Conservation (phyloP, 2,329 filamentous ascomycete genomes). For the Graphiopsis chlorocephala region DNA sequence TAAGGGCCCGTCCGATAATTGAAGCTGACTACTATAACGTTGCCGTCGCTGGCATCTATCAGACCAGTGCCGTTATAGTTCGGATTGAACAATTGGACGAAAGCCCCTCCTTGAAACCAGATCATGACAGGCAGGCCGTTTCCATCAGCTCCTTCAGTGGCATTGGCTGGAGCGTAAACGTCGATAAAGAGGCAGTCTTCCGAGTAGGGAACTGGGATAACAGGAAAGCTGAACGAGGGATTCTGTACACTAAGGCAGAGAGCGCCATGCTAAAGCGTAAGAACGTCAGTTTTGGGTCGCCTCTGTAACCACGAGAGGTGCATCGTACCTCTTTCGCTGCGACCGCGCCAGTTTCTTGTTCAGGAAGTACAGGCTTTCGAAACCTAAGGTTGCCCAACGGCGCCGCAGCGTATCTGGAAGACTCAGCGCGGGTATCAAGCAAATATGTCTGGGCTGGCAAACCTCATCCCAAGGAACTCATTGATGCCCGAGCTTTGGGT, state of each 20-base stretch:
- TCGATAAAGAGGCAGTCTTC: constrained; percentile 72
- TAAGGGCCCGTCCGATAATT: constrained; percentile 75
- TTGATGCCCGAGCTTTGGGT: neutral
- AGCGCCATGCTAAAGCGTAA: neutral
- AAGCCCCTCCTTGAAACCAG: constrained; percentile 50
- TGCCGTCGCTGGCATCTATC: constrained; percentile 54
- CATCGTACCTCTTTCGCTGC: neutral
- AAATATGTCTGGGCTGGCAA: neutral
- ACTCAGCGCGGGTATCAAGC: neutral
- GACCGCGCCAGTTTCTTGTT: neutral
- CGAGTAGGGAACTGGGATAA: neutral
- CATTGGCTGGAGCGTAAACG: constrained; percentile 58
- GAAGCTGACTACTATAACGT: constrained; percentile 67
- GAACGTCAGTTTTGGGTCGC: neutral
- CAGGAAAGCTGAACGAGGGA: neutral
- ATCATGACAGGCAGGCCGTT: constrained; percentile 61
- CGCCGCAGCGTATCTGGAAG: neutral
- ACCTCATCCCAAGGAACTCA: neutral
- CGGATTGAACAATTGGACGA: constrained; percentile 45
- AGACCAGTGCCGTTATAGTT: constrained; percentile 61
- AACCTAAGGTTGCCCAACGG: neutral
- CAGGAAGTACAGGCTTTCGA: neutral
- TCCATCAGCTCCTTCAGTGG: constrained; percentile 40
- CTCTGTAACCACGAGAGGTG: neutral
- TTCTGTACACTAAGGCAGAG: neutral